These are phyloP conservation scores for Helicocarpus griseus DNA, from an alignment of 2,329 filamentous ascomycete genomes.

Conservation along the genomic window DNA sequence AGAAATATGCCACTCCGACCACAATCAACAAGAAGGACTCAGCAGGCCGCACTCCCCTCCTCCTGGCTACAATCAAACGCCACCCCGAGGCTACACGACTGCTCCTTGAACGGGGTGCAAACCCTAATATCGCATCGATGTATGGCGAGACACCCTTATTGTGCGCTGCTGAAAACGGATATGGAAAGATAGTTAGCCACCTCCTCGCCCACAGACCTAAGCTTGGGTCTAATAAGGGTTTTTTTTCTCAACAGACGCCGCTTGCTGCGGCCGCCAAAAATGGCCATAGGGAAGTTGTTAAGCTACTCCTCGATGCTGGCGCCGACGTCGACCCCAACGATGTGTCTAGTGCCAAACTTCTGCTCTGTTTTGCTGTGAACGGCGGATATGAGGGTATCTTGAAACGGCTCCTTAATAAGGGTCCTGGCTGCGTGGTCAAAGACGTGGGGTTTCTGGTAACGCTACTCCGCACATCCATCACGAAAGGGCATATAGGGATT, in stretches of 20 bases:
- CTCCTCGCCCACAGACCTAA: neutral
- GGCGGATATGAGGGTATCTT: neutral
- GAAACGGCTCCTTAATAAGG: neutral
- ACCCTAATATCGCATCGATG: neutral
- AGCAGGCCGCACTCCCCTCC: neutral
- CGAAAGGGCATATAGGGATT: no score
- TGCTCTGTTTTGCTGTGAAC: neutral
- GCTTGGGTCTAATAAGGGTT: neutral
- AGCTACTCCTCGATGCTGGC: neutral
- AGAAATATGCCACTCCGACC: no score
- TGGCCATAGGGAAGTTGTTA: neutral
- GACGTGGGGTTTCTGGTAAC: neutral
- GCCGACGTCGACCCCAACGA: neutral
- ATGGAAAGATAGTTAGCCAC: neutral
- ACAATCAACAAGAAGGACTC: neutral
- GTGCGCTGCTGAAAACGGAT: neutral
- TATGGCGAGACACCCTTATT: neutral
- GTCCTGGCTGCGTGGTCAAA: neutral
- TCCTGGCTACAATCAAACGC: neutral
- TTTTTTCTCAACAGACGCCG: neutral
- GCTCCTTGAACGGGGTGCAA: neutral
- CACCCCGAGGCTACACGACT: neutral
- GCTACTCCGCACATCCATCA: neutral
- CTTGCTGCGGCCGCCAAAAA: neutral
- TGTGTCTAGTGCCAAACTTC: neutral